Percentiles rank a stretch among this genome's conserved stretches.
Conservation (phyloP, 768 basidiomycete species). For the Ramaria sp. region DNA sequence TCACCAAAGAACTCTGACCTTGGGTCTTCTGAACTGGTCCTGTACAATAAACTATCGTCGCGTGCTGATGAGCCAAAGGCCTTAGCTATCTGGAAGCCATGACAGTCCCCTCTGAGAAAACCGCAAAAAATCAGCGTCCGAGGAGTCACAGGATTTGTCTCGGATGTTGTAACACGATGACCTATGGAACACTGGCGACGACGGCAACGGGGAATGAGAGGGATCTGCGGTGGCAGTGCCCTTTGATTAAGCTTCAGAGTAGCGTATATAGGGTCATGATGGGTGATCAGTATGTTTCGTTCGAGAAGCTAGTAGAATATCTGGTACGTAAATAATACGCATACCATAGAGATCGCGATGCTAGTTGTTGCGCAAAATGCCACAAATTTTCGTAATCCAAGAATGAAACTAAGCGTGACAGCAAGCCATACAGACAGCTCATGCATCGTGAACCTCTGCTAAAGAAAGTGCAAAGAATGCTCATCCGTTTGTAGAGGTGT, state of each 20-base stretch:
- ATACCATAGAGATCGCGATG: conserved; percentile 70
- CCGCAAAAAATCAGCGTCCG: conserved; percentile 67
- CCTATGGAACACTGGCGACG: conserved; percentile 50
- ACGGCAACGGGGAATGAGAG: conserved; percentile 53
- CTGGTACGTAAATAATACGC: conserved; percentile 37
- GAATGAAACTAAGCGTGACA: conserved; percentile 62
- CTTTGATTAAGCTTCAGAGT: conserved; percentile 45
- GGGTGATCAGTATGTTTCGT: conserved; percentile 56
- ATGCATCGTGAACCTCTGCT: neutral
- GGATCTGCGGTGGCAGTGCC: conserved; percentile 62
- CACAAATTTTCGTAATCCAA: conserved; percentile 60
- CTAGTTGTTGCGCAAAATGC: conserved; percentile 50
- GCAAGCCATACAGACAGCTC: conserved; percentile 57
- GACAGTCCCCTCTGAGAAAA: conserved; percentile 70
- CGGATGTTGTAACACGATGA: conserved; percentile 64
- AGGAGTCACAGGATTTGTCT: conserved; percentile 56
- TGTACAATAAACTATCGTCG: conserved; percentile 62
- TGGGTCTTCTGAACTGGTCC: conserved; percentile 63
- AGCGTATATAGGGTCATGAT: conserved; percentile 59
- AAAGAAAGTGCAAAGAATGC: conserved; percentile 3
- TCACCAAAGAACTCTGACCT: conserved; percentile 25
- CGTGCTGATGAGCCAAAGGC: conserved; percentile 62
- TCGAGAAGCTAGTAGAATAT: neutral
- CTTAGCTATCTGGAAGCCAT: conserved; percentile 49
- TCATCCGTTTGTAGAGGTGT: conserved; percentile 62